Base-by-base conservation (phyloP, 225 moss, liverwort and hornwort genomes). In the Ulota crispa region DNA sequence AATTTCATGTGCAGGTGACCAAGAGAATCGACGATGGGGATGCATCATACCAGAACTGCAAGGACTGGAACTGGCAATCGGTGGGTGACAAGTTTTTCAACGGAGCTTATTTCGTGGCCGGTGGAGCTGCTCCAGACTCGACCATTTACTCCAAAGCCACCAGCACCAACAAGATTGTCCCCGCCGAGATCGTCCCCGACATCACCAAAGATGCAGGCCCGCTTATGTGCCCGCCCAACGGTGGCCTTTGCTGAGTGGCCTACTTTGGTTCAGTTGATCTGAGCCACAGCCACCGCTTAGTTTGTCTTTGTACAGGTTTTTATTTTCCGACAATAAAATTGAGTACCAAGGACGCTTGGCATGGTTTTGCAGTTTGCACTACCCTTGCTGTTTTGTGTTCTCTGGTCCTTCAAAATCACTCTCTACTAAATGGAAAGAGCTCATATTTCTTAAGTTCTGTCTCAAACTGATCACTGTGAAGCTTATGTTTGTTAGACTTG, bases 11-110 rank as follows among this genome's bases (percentile, higher is more conserved):
- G 18, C 65, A 88, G 86, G 78, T 88, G 11, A 77, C 88, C 3
- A 88, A 88, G 78, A 70, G 86, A 34, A 86, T 88, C 20, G 8
- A 83, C 59, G 88, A 88, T 10, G 88, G 86, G 2, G 88, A 53
- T 20, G 0, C 59, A 0, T 37, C 69, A 0, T 82, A 12, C 69
- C 6, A 28, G 9, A 37, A 60, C 5, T 78, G 7, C 20, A 41
- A 27, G 8, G 26, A 61, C 21, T 88, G 86, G 88, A 81, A 86
- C 74, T 88, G 85, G 88, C 85, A 83, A 47, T 86, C 83, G 0
- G 28, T 53, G 2, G 85, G 85, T 2, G 88, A 88, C 78, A 73
- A 72, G 14, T 86, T 85, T 23, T 4, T 68, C 6, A 86, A 88
- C 39, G 88, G 88, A 19, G 88, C 85, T 1, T 88, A 5, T 64